phyloP scores from a whole-genome alignment of 257 asterid genomes.

The Solanum paucissectum region DNA sequence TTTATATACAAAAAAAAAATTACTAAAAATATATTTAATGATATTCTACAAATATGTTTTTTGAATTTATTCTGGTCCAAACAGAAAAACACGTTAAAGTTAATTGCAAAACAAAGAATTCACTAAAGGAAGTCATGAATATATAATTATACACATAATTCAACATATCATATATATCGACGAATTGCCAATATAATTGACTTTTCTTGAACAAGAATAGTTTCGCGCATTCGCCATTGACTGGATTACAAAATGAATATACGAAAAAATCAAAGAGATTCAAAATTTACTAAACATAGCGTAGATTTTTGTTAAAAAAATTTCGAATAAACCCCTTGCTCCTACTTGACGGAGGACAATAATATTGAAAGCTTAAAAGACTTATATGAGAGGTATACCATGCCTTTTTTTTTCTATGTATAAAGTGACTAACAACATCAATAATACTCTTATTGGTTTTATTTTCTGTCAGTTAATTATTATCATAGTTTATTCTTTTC shows the following conservation, averaged over 20 bases:
- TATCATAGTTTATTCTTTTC: not conserved
- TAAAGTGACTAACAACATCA: not conserved
- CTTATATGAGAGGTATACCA: too few species aligned
- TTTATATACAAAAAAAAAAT: not conserved
- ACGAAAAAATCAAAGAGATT: not conserved
- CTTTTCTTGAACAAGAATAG: too few species aligned
- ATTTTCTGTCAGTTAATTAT: not conserved
- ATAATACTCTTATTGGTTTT: not conserved
- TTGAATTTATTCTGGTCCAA: not conserved
- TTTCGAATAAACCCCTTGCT: not conserved
- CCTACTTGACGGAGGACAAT: not conserved
- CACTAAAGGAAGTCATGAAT: too few species aligned
- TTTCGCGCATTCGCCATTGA: too few species aligned
- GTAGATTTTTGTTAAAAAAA: rapidly evolving
- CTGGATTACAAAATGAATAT: not conserved
- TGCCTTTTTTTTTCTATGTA: not conserved
- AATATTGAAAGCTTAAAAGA: not conserved
- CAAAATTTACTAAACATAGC: not conserved
- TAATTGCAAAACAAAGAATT: not conserved
- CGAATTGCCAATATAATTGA: not conserved
- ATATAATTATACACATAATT: too few species aligned
- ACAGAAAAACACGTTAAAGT: not conserved
- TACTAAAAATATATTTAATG: not conserved
- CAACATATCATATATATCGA: too few species aligned
- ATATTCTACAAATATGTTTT: too few species aligned